A percentile compares a stretch with the other conserved stretches of the same genome.
phyloP scores from a whole-genome alignment of 495 filamentous ascomycete genomes.

The Podospora appendiculata region DNA sequence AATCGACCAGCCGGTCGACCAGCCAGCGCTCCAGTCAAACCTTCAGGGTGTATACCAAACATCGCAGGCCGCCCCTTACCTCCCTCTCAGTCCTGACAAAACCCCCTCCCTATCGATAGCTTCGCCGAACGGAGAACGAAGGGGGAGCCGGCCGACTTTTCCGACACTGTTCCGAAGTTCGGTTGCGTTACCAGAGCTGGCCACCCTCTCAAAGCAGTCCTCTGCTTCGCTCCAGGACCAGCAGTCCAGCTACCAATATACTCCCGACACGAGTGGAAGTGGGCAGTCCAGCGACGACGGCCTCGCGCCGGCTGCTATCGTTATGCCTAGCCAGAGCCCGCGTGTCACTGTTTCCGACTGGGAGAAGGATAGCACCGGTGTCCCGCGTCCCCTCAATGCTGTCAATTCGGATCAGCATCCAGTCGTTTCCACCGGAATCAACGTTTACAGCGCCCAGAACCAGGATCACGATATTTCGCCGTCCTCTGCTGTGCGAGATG shows the following conservation, averaged over 20 bases:
- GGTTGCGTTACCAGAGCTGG: constrained; percentile 14
- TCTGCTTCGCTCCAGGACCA: constrained; percentile 21
- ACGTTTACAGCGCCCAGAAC: constrained; percentile 3
- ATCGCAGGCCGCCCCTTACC: constrained; percentile 8
- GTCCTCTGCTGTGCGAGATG: constrained; percentile 24
- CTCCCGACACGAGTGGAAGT: constrained; percentile 40
- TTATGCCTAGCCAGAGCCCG: constrained; percentile 37
- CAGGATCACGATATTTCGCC: not conserved
- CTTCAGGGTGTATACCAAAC: constrained; percentile 2
- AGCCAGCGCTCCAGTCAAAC: constrained; percentile 6
- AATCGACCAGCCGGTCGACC: constrained; percentile 1
- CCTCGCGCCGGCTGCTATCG: constrained; percentile 23
- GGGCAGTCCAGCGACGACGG: constrained; percentile 42
- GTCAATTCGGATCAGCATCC: constrained; percentile 3
- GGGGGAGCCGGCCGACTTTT: constrained; percentile 7
- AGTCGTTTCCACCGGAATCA: not conserved
- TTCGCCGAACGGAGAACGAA: constrained; percentile 18
- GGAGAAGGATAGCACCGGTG: constrained; percentile 26
- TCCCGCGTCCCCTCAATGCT: constrained; percentile 20
- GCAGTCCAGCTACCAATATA: constrained; percentile 29
- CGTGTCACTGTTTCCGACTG: constrained; percentile 43
- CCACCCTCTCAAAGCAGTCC: constrained; percentile 14
- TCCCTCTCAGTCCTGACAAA: constrained; percentile 27
- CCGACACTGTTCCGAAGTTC: constrained; percentile 5
- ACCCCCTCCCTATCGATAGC: constrained; percentile 21